Conservation (phyloP, 805 yeast species). For the Wickerhamomyces rabaulensis region DNA sequence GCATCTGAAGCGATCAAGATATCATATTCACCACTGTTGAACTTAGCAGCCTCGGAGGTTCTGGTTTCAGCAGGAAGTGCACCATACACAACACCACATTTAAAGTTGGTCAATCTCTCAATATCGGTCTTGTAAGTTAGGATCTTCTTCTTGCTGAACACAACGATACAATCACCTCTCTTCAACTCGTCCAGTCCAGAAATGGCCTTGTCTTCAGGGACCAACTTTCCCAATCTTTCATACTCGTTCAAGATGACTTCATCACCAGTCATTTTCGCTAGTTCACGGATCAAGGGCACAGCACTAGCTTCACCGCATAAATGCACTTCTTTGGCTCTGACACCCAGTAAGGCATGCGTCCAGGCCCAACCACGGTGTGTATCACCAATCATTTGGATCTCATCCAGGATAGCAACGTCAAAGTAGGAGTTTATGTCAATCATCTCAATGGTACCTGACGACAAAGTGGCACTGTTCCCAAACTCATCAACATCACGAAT, state of each 20-base stretch:
- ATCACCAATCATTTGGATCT: constrained; percentile 92
- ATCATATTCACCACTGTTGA: constrained; percentile 76
- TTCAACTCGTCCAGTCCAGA: constrained; percentile 34
- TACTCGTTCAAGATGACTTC: constrained; percentile 65
- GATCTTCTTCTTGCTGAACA: constrained; percentile 74
- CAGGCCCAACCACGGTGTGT: constrained; percentile 83
- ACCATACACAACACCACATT: constrained; percentile 90
- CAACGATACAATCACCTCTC: constrained; percentile 86
- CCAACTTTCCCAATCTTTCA: constrained; percentile 67
- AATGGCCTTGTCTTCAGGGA: constrained; percentile 42
- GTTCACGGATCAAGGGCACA: constrained; percentile 55
- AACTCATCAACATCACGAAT: constrained; percentile 59
- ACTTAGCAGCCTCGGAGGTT: constrained; percentile 71
- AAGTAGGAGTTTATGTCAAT: constrained; percentile 57
- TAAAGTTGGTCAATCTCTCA: constrained; percentile 54
- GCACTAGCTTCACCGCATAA: constrained; percentile 91
- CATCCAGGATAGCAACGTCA: constrained; percentile 92
- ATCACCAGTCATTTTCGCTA: constrained; percentile 75
- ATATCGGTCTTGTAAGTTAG: constrained; percentile 63
- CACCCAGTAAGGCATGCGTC: constrained; percentile 89
- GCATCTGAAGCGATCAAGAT: constrained; percentile 95
- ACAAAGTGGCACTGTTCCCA: constrained; percentile 70
- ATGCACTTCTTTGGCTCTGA: constrained; percentile 78
- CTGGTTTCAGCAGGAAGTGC: constrained; percentile 95
- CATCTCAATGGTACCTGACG: constrained; percentile 95